A percentile compares a stretch with the other conserved stretches of the same genome.
phyloP scores from a whole-genome alignment of 1,284 basidiomycete genomes.

The Chalciporus sp. region DNA sequence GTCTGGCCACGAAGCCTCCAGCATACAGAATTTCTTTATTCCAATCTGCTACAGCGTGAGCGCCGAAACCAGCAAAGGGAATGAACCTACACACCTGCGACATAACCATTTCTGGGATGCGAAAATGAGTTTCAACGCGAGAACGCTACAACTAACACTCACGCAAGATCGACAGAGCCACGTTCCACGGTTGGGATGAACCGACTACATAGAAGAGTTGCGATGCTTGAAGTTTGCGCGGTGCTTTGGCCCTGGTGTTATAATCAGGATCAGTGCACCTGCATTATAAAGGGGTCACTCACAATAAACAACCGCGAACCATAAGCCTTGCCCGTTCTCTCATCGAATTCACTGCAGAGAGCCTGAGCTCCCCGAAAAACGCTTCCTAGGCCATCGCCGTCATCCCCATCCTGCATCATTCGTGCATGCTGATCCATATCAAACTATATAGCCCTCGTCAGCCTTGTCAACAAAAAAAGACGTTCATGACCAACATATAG shows the following conservation, averaged over 20 bases:
- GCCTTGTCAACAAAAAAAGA: background rate
- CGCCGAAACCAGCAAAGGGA: background rate
- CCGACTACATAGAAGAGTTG: constrained; percentile 85
- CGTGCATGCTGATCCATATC: constrained; percentile 52
- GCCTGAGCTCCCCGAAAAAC: constrained; percentile 66
- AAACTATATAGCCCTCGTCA: constrained; percentile 1
- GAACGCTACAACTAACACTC: constrained; percentile 31
- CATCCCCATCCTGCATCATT: constrained; percentile 37
- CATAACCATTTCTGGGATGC: constrained; percentile 65
- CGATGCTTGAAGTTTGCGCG: constrained; percentile 91
- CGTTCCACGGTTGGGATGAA: constrained; percentile 98
- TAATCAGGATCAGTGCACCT: constrained; percentile 10
- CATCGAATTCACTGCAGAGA: constrained; percentile 75
- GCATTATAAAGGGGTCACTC: constrained; percentile 23
- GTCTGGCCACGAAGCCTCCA: constrained; percentile 79
- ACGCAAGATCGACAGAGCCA: constrained; percentile 89
- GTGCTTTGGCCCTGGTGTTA: constrained; percentile 71
- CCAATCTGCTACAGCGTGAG: constrained; percentile 57
- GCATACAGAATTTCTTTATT: constrained; percentile 85
- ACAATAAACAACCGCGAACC: constrained; percentile 73
- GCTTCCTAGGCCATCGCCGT: constrained; percentile 59
- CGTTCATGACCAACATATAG: constrained; percentile 65
- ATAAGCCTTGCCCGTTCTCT: constrained; percentile 35
- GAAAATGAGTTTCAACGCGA: constrained; percentile 7
- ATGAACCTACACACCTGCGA: constrained; percentile 53